Evolutionary conservation across 257 asterid species (phyloP).

Genomic region (Cynanchum wilfordii): DNA sequence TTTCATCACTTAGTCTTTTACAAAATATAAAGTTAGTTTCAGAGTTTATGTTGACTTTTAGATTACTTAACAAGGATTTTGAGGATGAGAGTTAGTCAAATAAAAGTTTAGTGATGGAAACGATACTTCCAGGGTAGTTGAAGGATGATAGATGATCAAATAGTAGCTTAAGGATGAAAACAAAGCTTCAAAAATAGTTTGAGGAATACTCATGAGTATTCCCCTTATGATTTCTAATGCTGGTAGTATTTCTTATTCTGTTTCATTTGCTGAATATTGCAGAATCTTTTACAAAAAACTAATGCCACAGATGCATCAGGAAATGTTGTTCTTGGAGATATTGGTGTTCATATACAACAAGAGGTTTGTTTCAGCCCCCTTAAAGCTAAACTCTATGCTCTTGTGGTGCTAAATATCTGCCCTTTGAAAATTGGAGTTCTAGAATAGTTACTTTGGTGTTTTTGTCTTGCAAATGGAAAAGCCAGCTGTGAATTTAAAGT

Average conservation of each 20-base stretch:
- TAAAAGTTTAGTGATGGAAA: neutral
- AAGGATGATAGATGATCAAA: neutral
- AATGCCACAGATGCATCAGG: constrained; percentile 93
- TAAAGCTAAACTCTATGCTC: constrained; percentile 9
- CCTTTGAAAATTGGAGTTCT: neutral
- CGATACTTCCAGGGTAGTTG: neutral
- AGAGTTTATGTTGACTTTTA: neutral
- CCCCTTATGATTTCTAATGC: neutral
- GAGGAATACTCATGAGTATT: neutral
- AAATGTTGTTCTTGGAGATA: constrained; percentile 71
- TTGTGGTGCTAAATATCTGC: neutral
- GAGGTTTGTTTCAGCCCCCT: constrained; percentile 52
- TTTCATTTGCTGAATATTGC: constrained; percentile 24
- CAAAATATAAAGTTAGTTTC: neutral
- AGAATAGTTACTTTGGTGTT: neutral
- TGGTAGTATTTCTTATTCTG: neutral
- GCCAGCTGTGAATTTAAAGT: neutral
- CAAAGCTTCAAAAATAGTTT: neutral
- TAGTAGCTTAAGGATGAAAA: neutral
- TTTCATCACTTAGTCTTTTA: neutral
- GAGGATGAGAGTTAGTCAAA: neutral
- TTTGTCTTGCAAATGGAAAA: neutral
- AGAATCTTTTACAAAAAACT: constrained; percentile 69
- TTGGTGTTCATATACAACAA: constrained; percentile 78
- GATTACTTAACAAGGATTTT: neutral